Evolutionary conservation across 2,329 filamentous ascomycete genomes (phyloP).

Genomic region (Fusarium haematococcum): DNA sequence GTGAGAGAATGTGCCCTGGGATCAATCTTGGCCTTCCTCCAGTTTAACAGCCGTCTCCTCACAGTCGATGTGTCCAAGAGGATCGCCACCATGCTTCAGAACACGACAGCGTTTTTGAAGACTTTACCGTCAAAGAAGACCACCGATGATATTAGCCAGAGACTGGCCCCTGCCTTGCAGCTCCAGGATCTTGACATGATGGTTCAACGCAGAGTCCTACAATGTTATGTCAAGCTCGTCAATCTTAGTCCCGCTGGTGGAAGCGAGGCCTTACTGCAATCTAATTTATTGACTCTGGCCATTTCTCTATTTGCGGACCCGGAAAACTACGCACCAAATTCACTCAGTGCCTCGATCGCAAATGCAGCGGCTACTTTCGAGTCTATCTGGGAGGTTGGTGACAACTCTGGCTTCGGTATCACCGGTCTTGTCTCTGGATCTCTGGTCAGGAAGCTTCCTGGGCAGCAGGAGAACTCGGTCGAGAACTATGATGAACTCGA

Average conservation of each 20-base stretch:
- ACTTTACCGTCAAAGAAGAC: constrained; percentile 85
- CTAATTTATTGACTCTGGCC: constrained; percentile 89
- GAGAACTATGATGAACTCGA: constrained; percentile 62
- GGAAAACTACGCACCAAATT: constrained; percentile 86
- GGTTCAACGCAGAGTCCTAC: constrained; percentile 91
- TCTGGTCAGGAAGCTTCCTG: constrained; percentile 75
- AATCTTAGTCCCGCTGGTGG: constrained; percentile 88
- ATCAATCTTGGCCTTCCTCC: constrained; percentile 90
- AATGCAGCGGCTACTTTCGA: constrained; percentile 92
- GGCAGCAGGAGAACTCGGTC: constrained; percentile 69
- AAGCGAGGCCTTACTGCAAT: constrained; percentile 87
- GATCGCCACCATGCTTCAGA: constrained; percentile 93
- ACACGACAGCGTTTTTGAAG: constrained; percentile 90
- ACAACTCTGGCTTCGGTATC: constrained; percentile 95
- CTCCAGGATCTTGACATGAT: constrained; percentile 91
- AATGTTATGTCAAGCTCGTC: constrained; percentile 93
- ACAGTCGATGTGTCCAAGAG: constrained; percentile 95
- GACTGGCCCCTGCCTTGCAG: constrained; percentile 86
- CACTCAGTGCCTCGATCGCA: constrained; percentile 90
- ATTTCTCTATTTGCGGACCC: constrained; percentile 94
- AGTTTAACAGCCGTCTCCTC: constrained; percentile 91
- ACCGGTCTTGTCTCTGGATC: constrained; percentile 87
- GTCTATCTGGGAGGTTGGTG: constrained; percentile 92
- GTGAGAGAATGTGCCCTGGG: constrained; percentile 94
- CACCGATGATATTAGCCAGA: constrained; percentile 86